Evolutionary conservation across 192 early-diverging fungal species (phyloP), one percentile per base, ranked within the genome.

Genomic region (Gaertneriomyces sp.): DNA sequence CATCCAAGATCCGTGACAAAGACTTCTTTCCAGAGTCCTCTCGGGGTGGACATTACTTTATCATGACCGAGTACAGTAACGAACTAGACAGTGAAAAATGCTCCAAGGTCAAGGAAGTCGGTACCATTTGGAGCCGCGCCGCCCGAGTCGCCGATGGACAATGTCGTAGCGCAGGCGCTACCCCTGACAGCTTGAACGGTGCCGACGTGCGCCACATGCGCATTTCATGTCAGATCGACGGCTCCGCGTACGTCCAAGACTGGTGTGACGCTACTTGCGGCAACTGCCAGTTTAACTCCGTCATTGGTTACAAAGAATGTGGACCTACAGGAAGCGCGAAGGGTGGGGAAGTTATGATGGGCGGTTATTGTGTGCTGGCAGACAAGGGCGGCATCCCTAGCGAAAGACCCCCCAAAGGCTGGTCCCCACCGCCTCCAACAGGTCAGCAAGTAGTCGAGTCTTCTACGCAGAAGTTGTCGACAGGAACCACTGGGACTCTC

Each of bases 181-280:
- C 46, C 9, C 41, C 5, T 6, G 17, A 12, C 12, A 49, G 47
- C 47, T 49, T n/a, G 12, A 12, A 12, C 12, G 47, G 47, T 49
- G 47, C 47, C 12, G 12, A n/a, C 47, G 12, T 44, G 14, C 64
- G 64, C 6, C 57, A 44, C 64, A 55, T 57, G 54, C 12, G 44
- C 7, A 39, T 68, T 25, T 68, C 66, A 17, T 68, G 66, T 45
- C 66, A 68, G 43, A 49, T 40, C 9, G 66, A 68, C 53, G 66
- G 66, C 6, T 47, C 43, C 56, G 66, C 43, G 7, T 68, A 60
- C 50, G 25, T 68, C 33, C 11, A 43, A 14, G 66, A 68, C 53
- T 68, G 58, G 57, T 68, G 66, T 42, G 58, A 68, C 7, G 19
- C n/a, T 47, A 20, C 55, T 7, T 68, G 66, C 57, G 38, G 9